A percentile compares a stretch with the other conserved stretches of the same genome.
Evolutionary conservation across 1,284 basidiomycete genomes (phyloP).

Genomic region (Tilletia walkeri): DNA sequence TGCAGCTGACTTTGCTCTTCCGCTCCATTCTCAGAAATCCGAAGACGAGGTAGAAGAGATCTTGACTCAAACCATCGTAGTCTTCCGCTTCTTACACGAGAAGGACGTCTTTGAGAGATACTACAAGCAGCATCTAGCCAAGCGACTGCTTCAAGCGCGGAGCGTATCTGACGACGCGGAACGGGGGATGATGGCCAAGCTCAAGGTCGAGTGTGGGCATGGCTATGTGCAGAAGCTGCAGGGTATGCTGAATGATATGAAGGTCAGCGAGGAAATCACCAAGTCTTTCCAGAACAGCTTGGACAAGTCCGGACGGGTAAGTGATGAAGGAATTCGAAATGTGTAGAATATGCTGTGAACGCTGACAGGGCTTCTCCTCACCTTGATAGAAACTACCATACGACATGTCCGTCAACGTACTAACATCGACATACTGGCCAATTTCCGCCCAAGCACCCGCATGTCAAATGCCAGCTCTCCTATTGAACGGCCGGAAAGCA

Average conservation of each 20-base stretch:
- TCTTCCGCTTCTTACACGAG: slow-evolving; percentile 91
- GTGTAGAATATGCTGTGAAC: slow-evolving; percentile 1
- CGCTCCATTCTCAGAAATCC: slow-evolving; percentile 69
- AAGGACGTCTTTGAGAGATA: slow-evolving; percentile 98
- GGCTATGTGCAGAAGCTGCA: slow-evolving; percentile 98
- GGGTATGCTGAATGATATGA: slow-evolving; percentile 99
- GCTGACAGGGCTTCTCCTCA: neutral
- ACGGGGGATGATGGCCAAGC: slow-evolving; percentile 93
- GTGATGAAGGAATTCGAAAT: neutral
- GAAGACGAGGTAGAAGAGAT: slow-evolving; percentile 85
- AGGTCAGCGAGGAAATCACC: slow-evolving; percentile 79
- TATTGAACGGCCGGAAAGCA: slow-evolving; percentile 59
- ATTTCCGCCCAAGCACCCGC: slow-evolving; percentile 38
- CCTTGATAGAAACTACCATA: slow-evolving; percentile 65
- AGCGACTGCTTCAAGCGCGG: slow-evolving; percentile 78
- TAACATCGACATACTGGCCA: slow-evolving; percentile 54
- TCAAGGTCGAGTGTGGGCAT: slow-evolving; percentile 94
- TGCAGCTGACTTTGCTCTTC: neutral
- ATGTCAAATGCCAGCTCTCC: slow-evolving; percentile 34
- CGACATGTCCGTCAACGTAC: slow-evolving; percentile 65
- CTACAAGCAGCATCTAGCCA: slow-evolving; percentile 93
- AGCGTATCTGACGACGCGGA: slow-evolving; percentile 97
- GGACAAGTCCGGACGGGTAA: slow-evolving; percentile 57
- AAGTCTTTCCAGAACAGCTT: slow-evolving; percentile 69
- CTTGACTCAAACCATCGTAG: slow-evolving; percentile 88